Evolutionary conservation across 2,329 filamentous ascomycete genomes (phyloP), one percentile per base, ranked within the genome.

Genomic region (Lecanosticta acicola): DNA sequence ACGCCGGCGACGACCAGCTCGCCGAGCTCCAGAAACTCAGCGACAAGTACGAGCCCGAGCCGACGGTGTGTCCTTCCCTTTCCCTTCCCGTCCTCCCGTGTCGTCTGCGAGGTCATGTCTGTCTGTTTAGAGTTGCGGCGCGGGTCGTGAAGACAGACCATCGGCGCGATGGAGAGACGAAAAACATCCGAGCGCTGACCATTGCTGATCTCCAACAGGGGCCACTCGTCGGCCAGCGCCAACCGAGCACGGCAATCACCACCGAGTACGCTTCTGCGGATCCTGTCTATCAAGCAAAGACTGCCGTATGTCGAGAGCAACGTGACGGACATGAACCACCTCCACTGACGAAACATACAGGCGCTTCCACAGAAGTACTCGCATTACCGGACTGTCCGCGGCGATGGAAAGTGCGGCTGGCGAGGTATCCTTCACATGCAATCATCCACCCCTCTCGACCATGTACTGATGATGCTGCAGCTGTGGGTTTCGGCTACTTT

Each of bases 381-480:
- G 16, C 83, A 89, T 64, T 95, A 91, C 64, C 87, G 93, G 45
- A 84, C 84, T 9, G 81, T 95, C 65, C 83, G 85, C 67, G 91
- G 93, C 43, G 91, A 97, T 70, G 93, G 93, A 48, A 94, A 94
- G 65, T 97, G 93, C 69, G 93, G 91, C 61, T 97, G 93, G 91
- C 81, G 91, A 84, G 93, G 91, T 96, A 32, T 45, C 36, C n/a
- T n/a, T n/a, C n/a, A n/a, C n/a, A 32, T 14, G 17, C 24, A 7
- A 24, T 47, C 43, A 45, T 34, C 43, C 49, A 42, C 11, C 21
- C 18, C 49, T 52, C 17, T 34, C 18, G 26, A 42, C 17, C 29
- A 13, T 16, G 17, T 32, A 40, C 53, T 71, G 47, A 71, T 58
- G 24, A 49, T 26, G 39, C 39, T 37, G 34, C 13, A 97, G 93